phyloP scores from a whole-genome alignment of 2,329 filamentous ascomycete species.

The Beauveria sp. region DNA sequence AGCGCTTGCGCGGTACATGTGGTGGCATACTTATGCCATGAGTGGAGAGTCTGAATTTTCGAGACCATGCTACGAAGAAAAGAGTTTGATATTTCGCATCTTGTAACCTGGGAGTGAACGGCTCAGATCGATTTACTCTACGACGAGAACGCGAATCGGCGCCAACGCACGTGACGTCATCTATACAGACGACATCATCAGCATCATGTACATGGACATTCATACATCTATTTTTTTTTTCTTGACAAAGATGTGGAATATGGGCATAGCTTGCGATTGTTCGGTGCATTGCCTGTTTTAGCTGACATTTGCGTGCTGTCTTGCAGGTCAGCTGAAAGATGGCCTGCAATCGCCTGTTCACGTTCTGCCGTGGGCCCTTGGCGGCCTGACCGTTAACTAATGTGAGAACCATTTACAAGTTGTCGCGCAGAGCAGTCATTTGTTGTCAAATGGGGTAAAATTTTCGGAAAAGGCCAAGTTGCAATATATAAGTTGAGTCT shows the following conservation, averaged over 20 bases:
- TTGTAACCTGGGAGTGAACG: not conserved
- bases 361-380: not conserved
- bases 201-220: not conserved
- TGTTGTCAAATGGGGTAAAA: too few species aligned
- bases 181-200: not conserved
- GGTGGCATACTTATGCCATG: constrained; percentile 51
- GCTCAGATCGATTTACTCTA: not conserved
- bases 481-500: too few species aligned
- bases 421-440: not conserved
- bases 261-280: not conserved
- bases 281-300: not conserved
- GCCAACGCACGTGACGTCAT: constrained; percentile 10
- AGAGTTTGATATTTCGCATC: not conserved
- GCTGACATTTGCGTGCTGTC: too few species aligned
- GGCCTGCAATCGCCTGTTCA: not conserved
- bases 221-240: too few species aligned
- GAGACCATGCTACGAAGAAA: not conserved
- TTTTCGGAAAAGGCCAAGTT: too few species aligned
- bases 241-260: too few species aligned
- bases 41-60: not conserved
- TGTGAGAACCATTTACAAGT: not conserved
- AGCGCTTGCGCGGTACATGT: constrained; percentile 57
- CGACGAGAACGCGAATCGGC: not conserved
- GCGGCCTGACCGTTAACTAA: not conserved
- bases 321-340: not conserved